Conservation (phyloP, 2,329 filamentous ascomycete genomes). For the Fusarium austroafricanum region DNA sequence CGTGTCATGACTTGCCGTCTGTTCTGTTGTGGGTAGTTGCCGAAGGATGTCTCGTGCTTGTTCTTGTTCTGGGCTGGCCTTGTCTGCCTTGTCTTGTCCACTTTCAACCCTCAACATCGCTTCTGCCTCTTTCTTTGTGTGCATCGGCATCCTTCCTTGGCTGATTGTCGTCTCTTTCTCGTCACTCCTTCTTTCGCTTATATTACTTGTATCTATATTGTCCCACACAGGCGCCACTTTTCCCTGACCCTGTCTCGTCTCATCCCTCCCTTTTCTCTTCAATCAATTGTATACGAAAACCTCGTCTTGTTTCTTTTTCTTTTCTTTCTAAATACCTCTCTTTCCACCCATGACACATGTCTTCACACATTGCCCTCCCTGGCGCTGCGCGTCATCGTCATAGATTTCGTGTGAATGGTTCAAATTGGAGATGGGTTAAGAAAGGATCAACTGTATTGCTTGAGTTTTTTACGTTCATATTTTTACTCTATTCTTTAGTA, state of each 20-base stretch:
- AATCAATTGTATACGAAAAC: neutral
- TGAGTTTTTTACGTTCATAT: slow-evolving; percentile 1
- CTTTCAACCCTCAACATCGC: slow-evolving; percentile 9
- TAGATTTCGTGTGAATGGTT: slow-evolving; percentile 28
- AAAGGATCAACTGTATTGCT: slow-evolving; percentile 16
- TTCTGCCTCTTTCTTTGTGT: neutral
- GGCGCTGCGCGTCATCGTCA: slow-evolving; percentile 31
- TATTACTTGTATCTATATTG: slow-evolving; percentile 2
- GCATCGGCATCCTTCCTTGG: too few relatives aligned
- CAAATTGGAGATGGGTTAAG: slow-evolving; percentile 30
- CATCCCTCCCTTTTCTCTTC: slow-evolving; percentile 5
- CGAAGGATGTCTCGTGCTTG: neutral
- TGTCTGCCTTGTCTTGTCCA: slow-evolving; percentile 10
- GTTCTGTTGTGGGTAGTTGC: neutral
- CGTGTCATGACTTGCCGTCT: slow-evolving; percentile 5
- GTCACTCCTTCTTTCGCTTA: neutral
- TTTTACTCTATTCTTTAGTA: slow-evolving; percentile 36
- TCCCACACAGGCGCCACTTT: slow-evolving; percentile 6
- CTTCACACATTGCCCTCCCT: slow-evolving; percentile 30
- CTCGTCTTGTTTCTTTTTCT: neutral
- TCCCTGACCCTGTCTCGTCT: neutral
- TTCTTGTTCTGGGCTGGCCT: slow-evolving; percentile 7
- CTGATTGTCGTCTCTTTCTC: neutral
- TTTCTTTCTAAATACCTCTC: slow-evolving; percentile 11
- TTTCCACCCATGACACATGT: slow-evolving; percentile 27